Conservation (phyloP, 805 yeast genomes). For the Zygosaccharomyces kombuchaensis region DNA sequence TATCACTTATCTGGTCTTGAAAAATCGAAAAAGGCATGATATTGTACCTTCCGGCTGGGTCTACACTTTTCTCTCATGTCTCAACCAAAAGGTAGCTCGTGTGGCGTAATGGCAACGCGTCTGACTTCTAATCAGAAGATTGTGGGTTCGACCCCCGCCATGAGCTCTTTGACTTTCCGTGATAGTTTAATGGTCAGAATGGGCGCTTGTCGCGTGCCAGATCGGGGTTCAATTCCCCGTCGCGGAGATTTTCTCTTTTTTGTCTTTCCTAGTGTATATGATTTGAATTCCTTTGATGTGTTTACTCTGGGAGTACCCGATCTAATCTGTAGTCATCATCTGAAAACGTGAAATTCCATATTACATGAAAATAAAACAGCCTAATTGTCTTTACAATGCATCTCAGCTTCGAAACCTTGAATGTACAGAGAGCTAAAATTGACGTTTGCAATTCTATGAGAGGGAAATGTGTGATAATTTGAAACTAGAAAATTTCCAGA, state of each 20-base stretch:
- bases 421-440: too few species aligned
- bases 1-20: too few species aligned
- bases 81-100: conserved; percentile 34
- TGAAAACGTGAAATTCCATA: too few species aligned
- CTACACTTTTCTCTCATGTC: neutral
- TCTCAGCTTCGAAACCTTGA: too few species aligned
- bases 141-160: conserved; percentile 55
- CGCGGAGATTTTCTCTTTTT: conserved; percentile 18
- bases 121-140: conserved; percentile 54
- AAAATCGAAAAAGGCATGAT: neutral
- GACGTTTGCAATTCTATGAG: too few species aligned
- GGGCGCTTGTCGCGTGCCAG: conserved; percentile 30
- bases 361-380: too few species aligned
- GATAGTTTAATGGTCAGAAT: conserved; percentile 28
- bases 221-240: conserved; percentile 30
- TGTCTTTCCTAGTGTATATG: too few species aligned
- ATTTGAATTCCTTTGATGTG: neutral
- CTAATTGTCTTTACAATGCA: too few species aligned
- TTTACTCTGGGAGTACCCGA: too few species aligned
- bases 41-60: neutral
- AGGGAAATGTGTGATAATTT: too few species aligned
- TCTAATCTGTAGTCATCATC: too few species aligned
- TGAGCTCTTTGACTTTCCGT: conserved; percentile 39
- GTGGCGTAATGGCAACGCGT: conserved; percentile 57
- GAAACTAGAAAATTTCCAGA: too few species aligned